phyloP scores from a whole-genome alignment of 208 protist genomes.

The Leishmania mexicana region DNA sequence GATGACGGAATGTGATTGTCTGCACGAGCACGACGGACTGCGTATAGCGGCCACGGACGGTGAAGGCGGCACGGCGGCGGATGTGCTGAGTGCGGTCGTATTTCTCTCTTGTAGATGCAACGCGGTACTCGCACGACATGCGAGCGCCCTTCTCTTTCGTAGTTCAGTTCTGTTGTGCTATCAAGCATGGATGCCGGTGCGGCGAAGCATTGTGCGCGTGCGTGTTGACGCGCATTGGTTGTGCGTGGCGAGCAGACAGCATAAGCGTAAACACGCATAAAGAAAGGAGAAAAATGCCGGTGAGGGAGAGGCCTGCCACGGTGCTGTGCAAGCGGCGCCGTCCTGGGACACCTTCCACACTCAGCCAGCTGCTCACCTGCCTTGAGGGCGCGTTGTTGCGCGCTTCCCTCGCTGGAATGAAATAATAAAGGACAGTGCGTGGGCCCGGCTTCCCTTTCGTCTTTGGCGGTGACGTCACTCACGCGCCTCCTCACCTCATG shows the following conservation, averaged over 20 bases:
- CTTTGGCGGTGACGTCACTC: not conserved
- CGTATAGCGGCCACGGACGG: not conserved
- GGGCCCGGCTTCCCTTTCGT: not conserved
- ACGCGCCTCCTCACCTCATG: not conserved
- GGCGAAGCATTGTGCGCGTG: not conserved
- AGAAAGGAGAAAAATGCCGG: not conserved
- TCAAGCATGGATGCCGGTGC: not conserved
- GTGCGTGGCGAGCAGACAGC: not conserved
- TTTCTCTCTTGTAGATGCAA: slow-evolving; percentile 1
- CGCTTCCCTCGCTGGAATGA: not conserved
- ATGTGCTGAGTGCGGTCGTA: not conserved
- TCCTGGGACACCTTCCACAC: not conserved
- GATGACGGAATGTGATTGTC: not conserved
- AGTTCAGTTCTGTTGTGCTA: not conserved
- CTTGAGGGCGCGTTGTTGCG: not conserved
- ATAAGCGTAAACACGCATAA: not conserved
- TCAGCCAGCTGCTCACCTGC: not conserved
- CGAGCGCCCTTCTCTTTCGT: not conserved
- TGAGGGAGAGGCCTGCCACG: not conserved
- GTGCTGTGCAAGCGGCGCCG: not conserved
- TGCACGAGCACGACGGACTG: not conserved
- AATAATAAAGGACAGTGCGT: not conserved
- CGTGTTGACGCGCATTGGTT: not conserved
- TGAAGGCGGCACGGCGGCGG: not conserved
- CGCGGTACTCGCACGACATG: not conserved